Base-by-base conservation (phyloP, 352 stramenopile species). In the Pythium dissotocum region DNA sequence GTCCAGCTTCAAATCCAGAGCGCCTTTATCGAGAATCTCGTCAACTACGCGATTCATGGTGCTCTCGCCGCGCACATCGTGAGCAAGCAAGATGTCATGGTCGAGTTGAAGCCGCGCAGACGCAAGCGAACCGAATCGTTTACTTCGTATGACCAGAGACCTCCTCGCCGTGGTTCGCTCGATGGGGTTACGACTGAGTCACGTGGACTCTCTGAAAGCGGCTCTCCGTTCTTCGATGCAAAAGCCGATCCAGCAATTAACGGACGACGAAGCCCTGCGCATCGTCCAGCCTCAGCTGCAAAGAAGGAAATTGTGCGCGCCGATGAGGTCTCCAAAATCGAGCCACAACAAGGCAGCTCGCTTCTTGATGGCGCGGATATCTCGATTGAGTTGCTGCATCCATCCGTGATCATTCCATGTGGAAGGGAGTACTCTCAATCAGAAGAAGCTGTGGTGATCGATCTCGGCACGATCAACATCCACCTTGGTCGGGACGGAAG, bases 191-290 rank as follows among this genome's bases (percentile, higher is more conserved):
- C 54, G 12, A 57, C 21, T 7, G 62, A 62, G 6, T 33, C n/a
- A 10, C 48, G 42, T 6, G 12, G 32, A 10, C 55, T 70, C 46
- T 49, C 70, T 69, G 54, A 40, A 48, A 46, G 54, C 28, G 49
- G 26, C 33, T 90, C 83, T 13, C 82, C 82, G 30, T 91, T 90
- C 64, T 91, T 91, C 56, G 83, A 91, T 68, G 80, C 83, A 35
- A 60, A 89, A 12, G 78, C 89, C 66, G 63, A 65, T 53, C 46
- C 46, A 53, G 16, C 46, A 53, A 53, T 1, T n/a, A 53, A 32
- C 14, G 46, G 46, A 30, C 30, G 21, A 32, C 18, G 21, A 30
- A 53, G 46, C 7, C 46, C 46, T 32, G 46, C 32, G 7, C 46
- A 53, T 13, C 46, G 46, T 28, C 46, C 46, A 30, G 21, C 46